Evolutionary conservation across 352 stramenopile genomes (phyloP), one percentile per base, ranked within the genome.

Genomic region (Phytophthora crassamura): DNA sequence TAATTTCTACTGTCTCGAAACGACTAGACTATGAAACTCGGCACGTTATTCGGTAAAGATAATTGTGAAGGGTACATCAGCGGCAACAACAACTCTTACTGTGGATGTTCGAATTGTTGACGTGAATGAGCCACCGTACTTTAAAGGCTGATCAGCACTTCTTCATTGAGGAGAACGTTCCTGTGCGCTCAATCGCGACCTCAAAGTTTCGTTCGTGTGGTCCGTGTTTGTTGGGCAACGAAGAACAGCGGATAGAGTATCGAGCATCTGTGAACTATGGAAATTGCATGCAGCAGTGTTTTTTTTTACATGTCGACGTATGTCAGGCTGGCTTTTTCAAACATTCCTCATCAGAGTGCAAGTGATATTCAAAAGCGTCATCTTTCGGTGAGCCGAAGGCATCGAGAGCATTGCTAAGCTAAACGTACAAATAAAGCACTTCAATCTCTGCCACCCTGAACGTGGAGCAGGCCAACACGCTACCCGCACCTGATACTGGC

Each of bases 111-210:
- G 36, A 22, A 67, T 89, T 9, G 41, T 63, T 5, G 76, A 89
- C 58, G 58, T 76, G 11, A 81, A 87, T n/a, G 80, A 89, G 20
- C 12, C 59, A 11, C 80, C 80, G n/a, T 64, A 67, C 33, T 55
- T 86, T 20, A 56, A n/a, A 51, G 16, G 30, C 36, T n/a, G 43
- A 59, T 1, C 73, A 80, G 32, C 58, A 79, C n/a, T 64, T 79
- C n/a, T 76, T 79, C 15, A 79, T 79, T 16, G 61, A 76, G 28
- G 74, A 81, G 49, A 74, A 78, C 40, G 16, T 38, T 40, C 39
- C 16, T 16, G 39, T 18, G 20, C 35, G 42, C 1, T 61, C 43
- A 4, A 38, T 84, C 4, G 50, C 49, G 15, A 63, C 64, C 15
- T 39, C 64, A n/a, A 59, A 43, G 48, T 79, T 79, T 34, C 48